phyloP scores from a whole-genome alignment of 1,284 basidiomycete genomes.

The Schizophyllum commune region DNA sequence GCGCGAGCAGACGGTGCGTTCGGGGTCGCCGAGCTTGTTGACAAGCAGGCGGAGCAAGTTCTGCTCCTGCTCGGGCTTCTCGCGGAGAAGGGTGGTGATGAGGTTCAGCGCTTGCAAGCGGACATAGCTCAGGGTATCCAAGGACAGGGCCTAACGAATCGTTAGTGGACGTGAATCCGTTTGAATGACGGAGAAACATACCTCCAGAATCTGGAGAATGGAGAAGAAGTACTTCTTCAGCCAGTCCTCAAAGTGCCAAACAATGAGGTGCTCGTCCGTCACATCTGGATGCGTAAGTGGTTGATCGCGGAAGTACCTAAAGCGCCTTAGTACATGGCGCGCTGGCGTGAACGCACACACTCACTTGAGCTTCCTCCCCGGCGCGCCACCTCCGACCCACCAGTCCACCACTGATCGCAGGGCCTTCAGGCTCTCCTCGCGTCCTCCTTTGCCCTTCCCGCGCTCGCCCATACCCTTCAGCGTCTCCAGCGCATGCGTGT shows the following conservation, averaged over 20 bases:
- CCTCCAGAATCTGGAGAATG: constrained; percentile 87
- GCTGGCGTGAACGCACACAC: constrained; percentile 17
- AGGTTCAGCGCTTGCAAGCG: constrained; percentile 74
- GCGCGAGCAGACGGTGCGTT: constrained; percentile 84
- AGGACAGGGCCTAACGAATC: constrained; percentile 58
- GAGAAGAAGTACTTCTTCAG: constrained; percentile 96
- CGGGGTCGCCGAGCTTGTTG: constrained; percentile 93
- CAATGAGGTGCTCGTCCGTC: constrained; percentile 66
- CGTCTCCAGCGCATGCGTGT: constrained; percentile 73
- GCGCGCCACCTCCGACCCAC: constrained; percentile 90
- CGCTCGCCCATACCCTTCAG: constrained; percentile 72
- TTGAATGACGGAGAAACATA: constrained; percentile 19
- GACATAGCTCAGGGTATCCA: constrained; percentile 86
- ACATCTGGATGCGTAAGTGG: constrained; percentile 55
- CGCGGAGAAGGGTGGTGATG: constrained; percentile 75
- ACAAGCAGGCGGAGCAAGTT: constrained; percentile 89
- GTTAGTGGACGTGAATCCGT: constrained; percentile 7
- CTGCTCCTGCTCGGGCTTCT: constrained; percentile 96
- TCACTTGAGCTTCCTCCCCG: constrained; percentile 75
- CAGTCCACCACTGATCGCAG: constrained; percentile 91
- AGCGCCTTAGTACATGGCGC: background rate
- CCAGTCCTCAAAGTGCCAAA: constrained; percentile 94
- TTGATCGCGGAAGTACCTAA: constrained; percentile 90
- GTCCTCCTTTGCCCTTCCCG: constrained; percentile 74
- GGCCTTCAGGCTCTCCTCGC: constrained; percentile 89